Conservation (phyloP, 805 yeast genomes). For the Candida manassasensis region DNA sequence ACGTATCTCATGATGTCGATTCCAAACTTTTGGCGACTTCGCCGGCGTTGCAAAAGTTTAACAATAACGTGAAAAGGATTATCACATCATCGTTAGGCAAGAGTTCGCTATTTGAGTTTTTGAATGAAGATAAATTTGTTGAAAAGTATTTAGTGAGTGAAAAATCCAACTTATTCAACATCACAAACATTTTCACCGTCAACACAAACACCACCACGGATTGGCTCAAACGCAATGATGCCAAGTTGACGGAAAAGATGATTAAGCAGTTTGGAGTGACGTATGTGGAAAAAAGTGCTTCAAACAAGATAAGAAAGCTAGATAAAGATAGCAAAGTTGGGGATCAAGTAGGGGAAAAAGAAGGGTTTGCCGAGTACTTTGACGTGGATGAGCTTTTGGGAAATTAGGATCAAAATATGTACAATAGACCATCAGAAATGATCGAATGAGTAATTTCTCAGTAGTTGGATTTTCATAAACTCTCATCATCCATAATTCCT, state of each 20-base stretch:
- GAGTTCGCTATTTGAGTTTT: slow-evolving; percentile 16
- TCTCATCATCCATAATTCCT: slow-evolving; percentile 2
- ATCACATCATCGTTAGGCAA: slow-evolving; percentile 17
- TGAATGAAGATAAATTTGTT: slow-evolving; percentile 22
- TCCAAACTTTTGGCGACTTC: slow-evolving; percentile 22
- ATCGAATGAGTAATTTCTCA: too few relatives aligned
- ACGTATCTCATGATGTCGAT: slow-evolving; percentile 6
- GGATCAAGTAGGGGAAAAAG: slow-evolving; percentile 4
- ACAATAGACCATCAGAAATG: neutral
- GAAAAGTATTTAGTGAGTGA: slow-evolving; percentile 15
- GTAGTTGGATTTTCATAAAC: neutral
- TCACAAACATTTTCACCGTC: slow-evolving; percentile 21
- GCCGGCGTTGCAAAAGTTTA: slow-evolving; percentile 28
- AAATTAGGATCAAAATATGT: slow-evolving; percentile 1
- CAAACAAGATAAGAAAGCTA: slow-evolving; percentile 11
- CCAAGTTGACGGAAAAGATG: slow-evolving; percentile 16
- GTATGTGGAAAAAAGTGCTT: slow-evolving; percentile 18
- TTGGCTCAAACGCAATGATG: slow-evolving; percentile 4
- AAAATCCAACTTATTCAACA: slow-evolving; percentile 28
- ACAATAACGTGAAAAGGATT: slow-evolving; percentile 20
- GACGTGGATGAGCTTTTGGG: slow-evolving; percentile 9
- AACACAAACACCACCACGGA: slow-evolving; percentile 9
- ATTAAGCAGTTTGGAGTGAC: slow-evolving; percentile 17
- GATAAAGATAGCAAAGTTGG: neutral
- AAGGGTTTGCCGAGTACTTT: slow-evolving; percentile 8